Evolutionary conservation across 2,329 filamentous ascomycete genomes (phyloP).

Genomic region (Penicillium sp.): DNA sequence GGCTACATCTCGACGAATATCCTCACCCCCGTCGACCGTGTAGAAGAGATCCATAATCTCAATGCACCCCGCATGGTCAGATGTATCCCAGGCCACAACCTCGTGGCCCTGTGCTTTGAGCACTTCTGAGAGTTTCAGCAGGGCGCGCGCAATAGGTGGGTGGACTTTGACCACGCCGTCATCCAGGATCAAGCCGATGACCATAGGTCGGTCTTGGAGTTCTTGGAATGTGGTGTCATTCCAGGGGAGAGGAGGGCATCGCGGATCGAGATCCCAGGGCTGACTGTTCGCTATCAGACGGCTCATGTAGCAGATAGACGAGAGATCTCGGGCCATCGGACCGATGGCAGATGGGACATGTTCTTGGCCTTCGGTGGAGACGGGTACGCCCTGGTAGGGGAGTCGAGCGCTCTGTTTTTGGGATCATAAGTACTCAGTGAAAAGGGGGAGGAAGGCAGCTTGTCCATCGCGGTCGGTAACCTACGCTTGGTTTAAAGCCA

Average conservation of each 20-base stretch:
- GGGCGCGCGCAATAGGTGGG: slow-evolving; percentile 51
- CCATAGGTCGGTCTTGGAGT: slow-evolving; percentile 45
- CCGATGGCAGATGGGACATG: slow-evolving; percentile 64
- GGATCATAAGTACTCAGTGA: neutral
- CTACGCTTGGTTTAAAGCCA: slow-evolving; percentile 46
- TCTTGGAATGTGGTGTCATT: slow-evolving; percentile 46
- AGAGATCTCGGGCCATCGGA: slow-evolving; percentile 55
- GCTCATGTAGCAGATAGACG: slow-evolving; percentile 51
- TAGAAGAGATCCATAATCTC: slow-evolving; percentile 62
- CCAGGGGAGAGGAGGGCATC: slow-evolving; percentile 56
- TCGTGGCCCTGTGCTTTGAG: slow-evolving; percentile 54
- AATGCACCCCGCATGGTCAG: slow-evolving; percentile 53
- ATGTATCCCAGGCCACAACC: slow-evolving; percentile 53
- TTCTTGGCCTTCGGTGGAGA: slow-evolving; percentile 63
- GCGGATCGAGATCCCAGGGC: slow-evolving; percentile 57
- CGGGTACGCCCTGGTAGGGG: slow-evolving; percentile 58
- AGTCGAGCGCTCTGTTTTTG: slow-evolving; percentile 52
- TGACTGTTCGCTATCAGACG: slow-evolving; percentile 47
- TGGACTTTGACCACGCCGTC: slow-evolving; percentile 57
- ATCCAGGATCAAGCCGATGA: slow-evolving; percentile 51
- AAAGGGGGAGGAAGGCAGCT: no score
- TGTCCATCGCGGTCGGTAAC: slow-evolving; percentile 20
- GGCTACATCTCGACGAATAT: slow-evolving; percentile 56
- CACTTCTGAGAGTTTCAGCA: slow-evolving; percentile 36
- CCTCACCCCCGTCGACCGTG: slow-evolving; percentile 61